These are phyloP conservation scores for Chalciporus chontae DNA, from an alignment of 768 basidiomycete species.

Conservation along the genomic window DNA sequence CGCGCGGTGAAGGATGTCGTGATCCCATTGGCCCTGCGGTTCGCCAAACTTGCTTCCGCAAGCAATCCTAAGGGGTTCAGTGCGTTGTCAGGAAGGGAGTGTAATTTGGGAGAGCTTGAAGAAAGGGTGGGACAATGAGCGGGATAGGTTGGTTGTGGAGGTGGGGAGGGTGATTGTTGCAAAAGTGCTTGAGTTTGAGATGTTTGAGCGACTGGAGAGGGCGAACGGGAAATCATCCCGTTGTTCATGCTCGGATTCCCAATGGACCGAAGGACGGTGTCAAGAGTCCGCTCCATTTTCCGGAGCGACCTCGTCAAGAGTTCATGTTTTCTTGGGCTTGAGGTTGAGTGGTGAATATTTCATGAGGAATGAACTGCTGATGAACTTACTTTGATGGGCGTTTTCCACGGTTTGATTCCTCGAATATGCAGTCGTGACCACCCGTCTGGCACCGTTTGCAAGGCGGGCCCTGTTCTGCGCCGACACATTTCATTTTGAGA, in stretches of 20 bases:
- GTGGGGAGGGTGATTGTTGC: slow-evolving; percentile 47
- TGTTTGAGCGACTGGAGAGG: slow-evolving; percentile 58
- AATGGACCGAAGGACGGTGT: slow-evolving; percentile 85
- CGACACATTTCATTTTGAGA: slow-evolving; percentile 91
- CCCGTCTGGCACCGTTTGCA: slow-evolving; percentile 83
- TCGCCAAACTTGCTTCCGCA: slow-evolving; percentile 84
- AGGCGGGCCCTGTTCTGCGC: slow-evolving; percentile 85
- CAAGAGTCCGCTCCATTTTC: slow-evolving; percentile 92
- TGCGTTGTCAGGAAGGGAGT: slow-evolving; percentile 87
- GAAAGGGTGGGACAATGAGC: slow-evolving; percentile 17
- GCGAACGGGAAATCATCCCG: slow-evolving; percentile 79
- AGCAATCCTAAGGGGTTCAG: slow-evolving; percentile 90
- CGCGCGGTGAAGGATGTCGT: slow-evolving; percentile 40
- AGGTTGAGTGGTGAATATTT: slow-evolving; percentile 28
- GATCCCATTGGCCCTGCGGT: slow-evolving; percentile 56
- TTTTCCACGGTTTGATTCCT: slow-evolving; percentile 95
- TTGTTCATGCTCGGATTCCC: slow-evolving; percentile 78
- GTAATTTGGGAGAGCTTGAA: slow-evolving; percentile 76
- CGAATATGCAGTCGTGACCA: slow-evolving; percentile 91
- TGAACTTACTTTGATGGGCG: slow-evolving; percentile 69
- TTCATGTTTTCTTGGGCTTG: slow-evolving; percentile 71
- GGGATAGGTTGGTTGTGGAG: slow-evolving; percentile 39
- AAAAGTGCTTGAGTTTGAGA: slow-evolving; percentile 55
- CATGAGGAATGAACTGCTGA: slow-evolving; percentile 13
- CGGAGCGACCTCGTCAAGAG: slow-evolving; percentile 74